Evolutionary conservation across 805 yeast species (phyloP).

Genomic region (Lipomyces orientalis): DNA sequence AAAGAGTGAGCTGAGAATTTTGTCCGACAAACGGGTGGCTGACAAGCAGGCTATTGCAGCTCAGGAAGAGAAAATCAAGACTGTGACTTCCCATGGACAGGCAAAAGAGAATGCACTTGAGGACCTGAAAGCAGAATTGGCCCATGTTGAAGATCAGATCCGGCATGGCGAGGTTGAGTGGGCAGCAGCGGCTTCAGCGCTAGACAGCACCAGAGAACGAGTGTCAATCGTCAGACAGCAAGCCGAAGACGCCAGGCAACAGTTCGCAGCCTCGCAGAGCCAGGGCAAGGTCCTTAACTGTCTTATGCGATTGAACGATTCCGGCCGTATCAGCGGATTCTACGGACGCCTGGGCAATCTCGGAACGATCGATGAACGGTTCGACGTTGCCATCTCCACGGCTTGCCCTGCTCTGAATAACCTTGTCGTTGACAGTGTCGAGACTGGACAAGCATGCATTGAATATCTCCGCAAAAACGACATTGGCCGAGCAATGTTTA

Average conservation of each 20-base stretch:
- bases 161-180: constrained; percentile 64
- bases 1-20: constrained; percentile 65
- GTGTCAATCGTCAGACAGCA: constrained; percentile 63
- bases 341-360: constrained; percentile 75
- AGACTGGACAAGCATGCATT: constrained; percentile 76
- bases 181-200: constrained; percentile 52
- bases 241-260: constrained; percentile 67
- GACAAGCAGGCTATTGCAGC: constrained; percentile 54
- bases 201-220: constrained; percentile 61
- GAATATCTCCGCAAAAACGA: constrained; percentile 80
- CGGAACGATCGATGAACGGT: constrained; percentile 86
- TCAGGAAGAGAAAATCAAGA: constrained; percentile 53
- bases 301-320: constrained; percentile 67
- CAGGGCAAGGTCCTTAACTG: constrained; percentile 76
- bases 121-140: constrained; percentile 56
- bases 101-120: constrained; percentile 55
- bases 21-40: constrained; percentile 54
- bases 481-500: constrained; percentile 88
- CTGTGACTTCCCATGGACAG: constrained; percentile 56
- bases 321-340: constrained; percentile 85
- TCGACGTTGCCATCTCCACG: constrained; percentile 92
- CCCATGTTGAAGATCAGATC: constrained; percentile 60
- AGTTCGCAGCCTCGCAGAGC: constrained; percentile 63
- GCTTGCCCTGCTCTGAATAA: constrained; percentile 92
- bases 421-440: constrained; percentile 84